A percentile compares a stretch with the other conserved stretches of the same genome.
phyloP scores from a whole-genome alignment of 176 grass and related monocot genomes.

The Aegilops bicornis region DNA sequence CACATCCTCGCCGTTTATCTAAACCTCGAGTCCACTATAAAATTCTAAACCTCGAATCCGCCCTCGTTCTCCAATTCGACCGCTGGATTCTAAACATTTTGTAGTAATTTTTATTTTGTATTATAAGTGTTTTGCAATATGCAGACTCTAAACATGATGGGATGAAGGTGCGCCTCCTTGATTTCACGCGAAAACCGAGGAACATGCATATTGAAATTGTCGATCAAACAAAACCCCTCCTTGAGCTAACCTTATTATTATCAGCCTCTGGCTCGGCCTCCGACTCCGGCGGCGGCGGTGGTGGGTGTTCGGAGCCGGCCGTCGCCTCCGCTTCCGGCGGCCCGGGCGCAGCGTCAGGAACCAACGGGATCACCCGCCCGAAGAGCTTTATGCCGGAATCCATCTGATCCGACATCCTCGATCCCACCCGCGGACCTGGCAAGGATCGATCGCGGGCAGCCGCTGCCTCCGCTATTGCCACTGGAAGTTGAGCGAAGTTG shows the following conservation, averaged over 20 bases:
- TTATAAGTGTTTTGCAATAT: neutral
- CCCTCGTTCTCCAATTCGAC: neutral
- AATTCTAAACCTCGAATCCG: neutral
- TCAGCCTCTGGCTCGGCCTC: neutral
- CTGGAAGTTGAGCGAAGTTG: conserved; percentile 9
- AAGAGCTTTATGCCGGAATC: conserved; percentile 93
- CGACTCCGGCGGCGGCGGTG: neutral
- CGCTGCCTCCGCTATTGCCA: conserved; percentile 1
- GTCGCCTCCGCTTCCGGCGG: conserved; percentile 26
- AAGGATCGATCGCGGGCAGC: conserved; percentile 1
- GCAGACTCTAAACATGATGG: neutral
- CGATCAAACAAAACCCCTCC: neutral
- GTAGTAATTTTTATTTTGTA: neutral
- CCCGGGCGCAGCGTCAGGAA: neutral
- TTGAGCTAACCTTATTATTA: conserved; percentile 46
- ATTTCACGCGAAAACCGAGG: neutral
- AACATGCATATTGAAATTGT: neutral
- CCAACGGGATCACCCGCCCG: conserved; percentile 67
- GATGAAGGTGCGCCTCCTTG: neutral
- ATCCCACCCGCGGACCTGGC: neutral
- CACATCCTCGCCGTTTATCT: no score
- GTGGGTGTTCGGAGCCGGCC: neutral
- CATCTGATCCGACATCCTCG: conserved; percentile 67
- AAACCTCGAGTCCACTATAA: neutral
- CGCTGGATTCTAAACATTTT: neutral